These are phyloP conservation scores for Petunia secreta DNA, from an alignment of 257 asterid species.

Conservation along the genomic window DNA sequence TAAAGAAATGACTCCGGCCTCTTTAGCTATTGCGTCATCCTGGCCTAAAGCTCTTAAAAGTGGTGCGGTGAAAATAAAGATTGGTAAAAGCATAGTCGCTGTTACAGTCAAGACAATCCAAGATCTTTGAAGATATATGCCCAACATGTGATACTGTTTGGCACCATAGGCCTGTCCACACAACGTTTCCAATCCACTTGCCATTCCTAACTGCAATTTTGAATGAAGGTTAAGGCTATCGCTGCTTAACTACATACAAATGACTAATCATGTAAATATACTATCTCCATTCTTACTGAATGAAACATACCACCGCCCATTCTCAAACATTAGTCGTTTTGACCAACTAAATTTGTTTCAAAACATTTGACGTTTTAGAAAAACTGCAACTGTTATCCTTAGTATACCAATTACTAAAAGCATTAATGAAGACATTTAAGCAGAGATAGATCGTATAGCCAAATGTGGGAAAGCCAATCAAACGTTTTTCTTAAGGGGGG, in stretches of 20 bases:
- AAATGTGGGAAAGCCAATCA: neutral
- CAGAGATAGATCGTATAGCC: neutral
- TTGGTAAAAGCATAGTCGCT: constrained; percentile 47
- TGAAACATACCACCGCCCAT: no score
- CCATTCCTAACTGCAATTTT: constrained; percentile 64
- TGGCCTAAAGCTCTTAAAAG: constrained; percentile 67
- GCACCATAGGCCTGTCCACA: constrained; percentile 90
- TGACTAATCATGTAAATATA: neutral
- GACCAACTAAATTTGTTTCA: no score
- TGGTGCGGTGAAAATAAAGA: constrained; percentile 55
- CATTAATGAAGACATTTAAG: no score
- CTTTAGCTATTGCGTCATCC: constrained; percentile 51
- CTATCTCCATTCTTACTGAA: neutral
- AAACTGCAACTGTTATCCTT: no score
- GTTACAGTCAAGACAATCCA: constrained; percentile 55
- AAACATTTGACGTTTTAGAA: neutral
- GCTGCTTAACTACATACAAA: neutral
- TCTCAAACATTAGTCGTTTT: no score
- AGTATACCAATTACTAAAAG: no score
- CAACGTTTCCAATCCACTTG: constrained; percentile 74
- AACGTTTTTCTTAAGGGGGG: neutral
- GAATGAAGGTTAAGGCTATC: neutral
- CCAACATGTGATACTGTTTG: constrained; percentile 73
- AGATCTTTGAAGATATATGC: constrained; percentile 76
- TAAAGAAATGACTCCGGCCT: constrained; percentile 47